These are phyloP conservation scores for Penicillium alfredii DNA, from an alignment of 495 filamentous ascomycete genomes.

Conservation along the genomic window DNA sequence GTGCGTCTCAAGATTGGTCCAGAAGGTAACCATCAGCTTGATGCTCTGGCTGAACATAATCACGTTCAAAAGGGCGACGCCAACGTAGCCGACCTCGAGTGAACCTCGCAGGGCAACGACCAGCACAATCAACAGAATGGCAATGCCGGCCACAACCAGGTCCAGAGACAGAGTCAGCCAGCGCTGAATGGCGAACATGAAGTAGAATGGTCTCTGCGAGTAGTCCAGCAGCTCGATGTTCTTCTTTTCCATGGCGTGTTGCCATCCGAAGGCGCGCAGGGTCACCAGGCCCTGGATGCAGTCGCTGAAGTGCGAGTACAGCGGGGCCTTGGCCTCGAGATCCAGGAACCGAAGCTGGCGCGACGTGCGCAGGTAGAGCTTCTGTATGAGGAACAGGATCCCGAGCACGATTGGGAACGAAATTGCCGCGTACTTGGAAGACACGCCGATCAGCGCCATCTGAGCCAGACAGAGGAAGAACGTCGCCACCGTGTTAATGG, in stretches of 20 bases:
- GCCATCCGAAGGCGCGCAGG: constrained; percentile 54
- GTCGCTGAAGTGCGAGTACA: constrained; percentile 56
- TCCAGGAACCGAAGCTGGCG: constrained; percentile 59
- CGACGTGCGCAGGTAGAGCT: constrained; percentile 58
- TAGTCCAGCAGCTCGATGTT: constrained; percentile 49
- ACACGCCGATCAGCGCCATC: constrained; percentile 44
- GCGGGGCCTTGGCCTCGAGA: constrained; percentile 54
- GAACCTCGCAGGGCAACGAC: constrained; percentile 40
- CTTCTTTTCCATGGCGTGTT: constrained; percentile 37
- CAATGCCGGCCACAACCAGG: constrained; percentile 43
- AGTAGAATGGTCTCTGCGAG: constrained; percentile 54
- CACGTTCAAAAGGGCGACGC: constrained; percentile 54
- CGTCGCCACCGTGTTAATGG: constrained; percentile 43
- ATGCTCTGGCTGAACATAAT: constrained; percentile 50
- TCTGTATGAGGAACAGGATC: constrained; percentile 50
- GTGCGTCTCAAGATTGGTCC: constrained; percentile 53
- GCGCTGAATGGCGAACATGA: constrained; percentile 49
- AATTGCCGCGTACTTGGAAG: constrained; percentile 45
- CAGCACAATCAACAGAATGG: constrained; percentile 42
- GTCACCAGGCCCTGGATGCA: constrained; percentile 44
- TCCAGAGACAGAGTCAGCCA: constrained; percentile 50
- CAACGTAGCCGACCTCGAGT: constrained; percentile 45
- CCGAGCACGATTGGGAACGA: constrained; percentile 45
- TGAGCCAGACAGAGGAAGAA: constrained; percentile 44
- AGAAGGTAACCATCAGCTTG: constrained; percentile 47